Evolutionary conservation across 805 yeast genomes (phyloP).

Genomic region (Komagataella ulmi): DNA sequence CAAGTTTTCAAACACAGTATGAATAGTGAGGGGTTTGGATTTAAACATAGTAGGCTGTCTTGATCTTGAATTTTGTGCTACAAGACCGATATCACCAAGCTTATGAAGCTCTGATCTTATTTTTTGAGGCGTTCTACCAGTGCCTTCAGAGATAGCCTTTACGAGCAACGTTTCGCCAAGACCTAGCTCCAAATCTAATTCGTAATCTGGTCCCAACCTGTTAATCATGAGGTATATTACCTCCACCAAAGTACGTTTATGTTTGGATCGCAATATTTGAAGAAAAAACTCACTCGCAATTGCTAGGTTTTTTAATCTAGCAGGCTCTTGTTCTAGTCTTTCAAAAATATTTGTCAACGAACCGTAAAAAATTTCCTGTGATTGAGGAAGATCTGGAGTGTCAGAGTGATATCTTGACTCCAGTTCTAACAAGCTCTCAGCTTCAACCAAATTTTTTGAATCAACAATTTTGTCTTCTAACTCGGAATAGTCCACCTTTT

Average conservation of each 20-base stretch:
- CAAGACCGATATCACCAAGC: slow-evolving; percentile 82
- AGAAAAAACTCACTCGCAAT: slow-evolving; percentile 62
- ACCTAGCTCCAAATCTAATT: slow-evolving; percentile 78
- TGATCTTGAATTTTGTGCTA: slow-evolving; percentile 72
- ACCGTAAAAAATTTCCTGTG: slow-evolving; percentile 18
- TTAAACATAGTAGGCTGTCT: slow-evolving; percentile 90
- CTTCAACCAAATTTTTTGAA: neutral
- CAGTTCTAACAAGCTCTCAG: neutral
- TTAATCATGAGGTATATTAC: slow-evolving; percentile 81
- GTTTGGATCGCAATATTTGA: slow-evolving; percentile 42
- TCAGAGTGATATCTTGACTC: neutral
- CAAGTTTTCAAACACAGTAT: slow-evolving; percentile 59
- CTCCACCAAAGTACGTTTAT: slow-evolving; percentile 37
- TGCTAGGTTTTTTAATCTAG: slow-evolving; percentile 71
- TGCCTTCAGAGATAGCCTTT: slow-evolving; percentile 81
- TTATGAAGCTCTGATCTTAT: slow-evolving; percentile 65
- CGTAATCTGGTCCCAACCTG: slow-evolving; percentile 90
- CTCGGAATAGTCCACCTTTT: neutral
- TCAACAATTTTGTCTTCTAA: neutral
- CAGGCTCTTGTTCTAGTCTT: slow-evolving; percentile 65
- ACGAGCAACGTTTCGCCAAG: slow-evolving; percentile 82
- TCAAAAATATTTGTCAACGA: slow-evolving; percentile 57
- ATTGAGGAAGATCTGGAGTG: neutral
- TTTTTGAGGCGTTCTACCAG: slow-evolving; percentile 65
- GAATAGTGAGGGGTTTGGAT: slow-evolving; percentile 68